Percentiles rank a stretch among this genome's conserved stretches.
Conservation (phyloP, 78 protist species). For the Chrysochromulina tobinii region DNA sequence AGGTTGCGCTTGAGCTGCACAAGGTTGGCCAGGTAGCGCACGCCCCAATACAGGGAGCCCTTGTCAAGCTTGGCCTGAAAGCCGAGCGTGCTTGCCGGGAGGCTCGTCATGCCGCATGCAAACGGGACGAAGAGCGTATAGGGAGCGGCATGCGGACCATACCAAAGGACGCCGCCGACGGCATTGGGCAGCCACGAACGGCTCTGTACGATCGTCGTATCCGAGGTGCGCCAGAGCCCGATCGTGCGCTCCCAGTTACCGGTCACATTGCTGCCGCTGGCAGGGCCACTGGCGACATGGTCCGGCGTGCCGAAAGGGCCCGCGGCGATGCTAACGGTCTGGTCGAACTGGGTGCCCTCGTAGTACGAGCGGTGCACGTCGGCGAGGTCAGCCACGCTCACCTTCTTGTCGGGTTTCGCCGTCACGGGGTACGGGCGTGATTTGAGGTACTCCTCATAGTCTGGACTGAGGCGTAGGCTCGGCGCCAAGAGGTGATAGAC, state of each 20-base stretch:
- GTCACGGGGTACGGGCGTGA: not conserved
- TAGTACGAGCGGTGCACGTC: not conserved
- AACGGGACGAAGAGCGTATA: constrained; percentile 34
- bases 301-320: constrained; percentile 64
- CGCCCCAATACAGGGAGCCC: too few species aligned
- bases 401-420: too few species aligned
- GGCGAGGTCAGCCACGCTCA: not conserved
- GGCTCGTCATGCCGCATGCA: not conserved
- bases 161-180: constrained; percentile 45
- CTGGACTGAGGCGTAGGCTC: not conserved
- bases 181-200: constrained; percentile 2
- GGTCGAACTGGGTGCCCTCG: constrained; percentile 48
- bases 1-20: too few species aligned
- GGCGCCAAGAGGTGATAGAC: constrained; percentile 50
- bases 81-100: not conserved
- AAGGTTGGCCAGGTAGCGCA: too few species aligned
- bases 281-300: not conserved
- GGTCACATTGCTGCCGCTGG: not conserved
- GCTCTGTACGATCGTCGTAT: not conserved
- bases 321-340: constrained; percentile 48
- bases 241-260: constrained; percentile 25
- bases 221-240: constrained; percentile 28
- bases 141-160: constrained; percentile 48
- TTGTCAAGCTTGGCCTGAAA: too few species aligned
- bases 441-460: not conserved